Base-by-base conservation (phyloP, 305 asterid genomes). In the Rubia peregrina region DNA sequence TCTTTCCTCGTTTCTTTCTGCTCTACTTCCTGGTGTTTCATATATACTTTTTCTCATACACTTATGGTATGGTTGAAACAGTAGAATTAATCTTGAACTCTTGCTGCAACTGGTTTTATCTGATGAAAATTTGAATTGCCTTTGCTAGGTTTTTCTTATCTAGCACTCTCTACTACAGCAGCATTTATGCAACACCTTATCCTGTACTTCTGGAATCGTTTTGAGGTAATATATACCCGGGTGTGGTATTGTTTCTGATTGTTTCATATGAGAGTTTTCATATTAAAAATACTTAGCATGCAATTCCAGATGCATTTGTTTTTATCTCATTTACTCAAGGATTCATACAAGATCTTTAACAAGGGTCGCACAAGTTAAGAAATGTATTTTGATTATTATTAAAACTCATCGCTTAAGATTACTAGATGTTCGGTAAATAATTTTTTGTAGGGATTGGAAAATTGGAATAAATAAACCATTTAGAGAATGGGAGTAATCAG, bases 181-280 rank as follows among this genome's bases (percentile, higher is more conserved):
- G 96, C 99, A 56, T 94, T 94, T 78, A 90, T 94, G 97, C 96
- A 91, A 73, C 99, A 94, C 77, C 99, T 94, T 76, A 84, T 91
- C 75, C 92, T 94, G 62, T 94, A 91, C 81, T 94, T 94, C 74
- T 94, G 99, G 99, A 94, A 94, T 83, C 90, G 96, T 73, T 94
- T 94, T 77, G 99, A 94, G 96, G 99, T 94, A 69, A 70, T 73
- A 48, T 62, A 60, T 71, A 17, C 9, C 49, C 46, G 4, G 49
- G n/a, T 10, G 40, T 5, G 12, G 2, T 36, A 30, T 22, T 36
- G 40, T 68, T 0, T 38, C 61, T 49, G 6, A 17, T 6, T 53
- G 49, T 19, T 49, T 51, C 1, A 68, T 22, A 0, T n/a, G 19
- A 64, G 59, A 46, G 13, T 16, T 46, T 33, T 19, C 13, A 4